Evolutionary conservation across 305 asterid species (phyloP), one percentile per base, ranked within the genome.

Genomic region (Fraxinus dipetala): DNA sequence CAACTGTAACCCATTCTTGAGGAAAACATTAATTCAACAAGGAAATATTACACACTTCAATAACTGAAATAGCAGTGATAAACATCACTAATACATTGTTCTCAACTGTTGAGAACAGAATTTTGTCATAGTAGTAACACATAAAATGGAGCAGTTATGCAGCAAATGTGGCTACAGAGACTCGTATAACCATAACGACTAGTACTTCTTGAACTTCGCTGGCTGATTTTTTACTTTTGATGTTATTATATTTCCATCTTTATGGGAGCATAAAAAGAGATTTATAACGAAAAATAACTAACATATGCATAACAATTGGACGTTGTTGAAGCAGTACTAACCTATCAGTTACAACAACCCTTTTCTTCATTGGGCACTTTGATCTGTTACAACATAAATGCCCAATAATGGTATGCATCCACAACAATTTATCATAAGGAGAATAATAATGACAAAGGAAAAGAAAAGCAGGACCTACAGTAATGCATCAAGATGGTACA

Each of bases 311-410:
- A 84, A 14, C 59, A 81, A 85, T 28, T 45, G 82, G 78, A 76
- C 22, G 67, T 30, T 76, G 22, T 76, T 72, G 76, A 6, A 35
- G 74, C 34, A 79, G 77, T 85, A 56, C 98, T 67, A 81, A 96
- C 99, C 99, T 94, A 81, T 96, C 99, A 35, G 98, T 93, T 72
- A 96, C 88, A 83, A 96, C 98, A 67, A 96, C 94, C 86, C 87
- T 94, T 89, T 91, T 96, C 96, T 90, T 93, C 98, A 93, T 84
- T 13, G 90, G 84, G 89, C 99, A 96, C 80, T 82, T 90, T 76
- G 97, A 90, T 90, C 99, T 96, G 95, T 89, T 80, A 79, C 84
- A 82, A 81, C 84, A 84, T 69, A 80, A 77, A 72, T 35, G 78
- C 35, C 20, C 35, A 81, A 67, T 76, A 82, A 78, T 80, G 51